These are phyloP conservation scores for Cyclocybe cylindracea DNA, from an alignment of 768 basidiomycete species.

Conservation along the genomic window DNA sequence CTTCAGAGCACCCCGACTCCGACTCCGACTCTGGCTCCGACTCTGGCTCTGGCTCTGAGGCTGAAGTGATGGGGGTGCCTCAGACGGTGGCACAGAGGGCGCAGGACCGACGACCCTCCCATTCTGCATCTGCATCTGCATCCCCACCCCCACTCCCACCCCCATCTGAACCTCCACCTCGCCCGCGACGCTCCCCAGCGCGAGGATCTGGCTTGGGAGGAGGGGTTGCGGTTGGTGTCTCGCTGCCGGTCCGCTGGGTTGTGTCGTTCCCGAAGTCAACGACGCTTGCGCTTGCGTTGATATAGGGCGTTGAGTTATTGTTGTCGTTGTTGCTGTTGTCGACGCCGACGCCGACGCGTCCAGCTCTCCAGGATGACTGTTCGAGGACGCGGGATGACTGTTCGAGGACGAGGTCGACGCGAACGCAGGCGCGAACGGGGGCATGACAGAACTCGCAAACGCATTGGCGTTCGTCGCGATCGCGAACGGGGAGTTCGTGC, in stretches of 20 bases:
- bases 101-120: too few relatives aligned
- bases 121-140: too few relatives aligned
- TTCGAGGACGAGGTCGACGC: not conserved
- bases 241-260: not conserved
- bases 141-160: too few relatives aligned
- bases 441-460: not conserved
- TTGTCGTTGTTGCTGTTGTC: too few relatives aligned
- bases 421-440: not conserved
- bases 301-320: not conserved
- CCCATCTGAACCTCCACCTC: constrained; percentile 22
- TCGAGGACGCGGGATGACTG: not conserved
- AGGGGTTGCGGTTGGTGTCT: constrained; percentile 15
- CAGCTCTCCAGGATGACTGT: not conserved
- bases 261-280: too few relatives aligned
- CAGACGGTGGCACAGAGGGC: too few relatives aligned
- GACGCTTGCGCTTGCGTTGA: too few relatives aligned
- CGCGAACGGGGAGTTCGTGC: not conserved
- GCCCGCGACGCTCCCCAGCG: constrained; percentile 16
- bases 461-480: not conserved
- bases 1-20: too few relatives aligned
- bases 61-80: too few relatives aligned
- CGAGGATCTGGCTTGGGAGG: constrained; percentile 21
- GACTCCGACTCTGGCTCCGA: too few relatives aligned
- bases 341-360: too few relatives aligned
- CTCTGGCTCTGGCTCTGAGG: too few relatives aligned